Base-by-base conservation (phyloP, 148 eudicot species). In the Polygonum maritimum region DNA sequence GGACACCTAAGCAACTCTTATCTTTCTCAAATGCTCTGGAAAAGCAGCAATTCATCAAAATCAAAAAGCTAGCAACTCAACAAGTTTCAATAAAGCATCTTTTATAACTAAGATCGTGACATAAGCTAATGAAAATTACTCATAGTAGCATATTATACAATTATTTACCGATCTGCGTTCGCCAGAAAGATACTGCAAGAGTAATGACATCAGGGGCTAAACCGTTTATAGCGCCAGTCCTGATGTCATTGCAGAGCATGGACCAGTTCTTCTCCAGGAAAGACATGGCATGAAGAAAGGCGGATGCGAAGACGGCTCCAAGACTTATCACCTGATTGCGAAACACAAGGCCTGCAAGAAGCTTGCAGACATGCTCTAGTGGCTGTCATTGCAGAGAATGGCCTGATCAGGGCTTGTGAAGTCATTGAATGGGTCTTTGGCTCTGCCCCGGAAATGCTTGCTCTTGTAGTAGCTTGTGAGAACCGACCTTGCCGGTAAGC, bases 361-460 rank as follows among this genome's bases (percentile, higher is more conserved):
- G 36, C 69, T 93, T 96, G 39, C 89, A 86, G 52, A 93, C 96
- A 91, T 93, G 92, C 92, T 91, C 70, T 93, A 96, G 79, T 82
- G 75, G 81, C 83, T 83, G 81, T 93, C 98, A 47, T 71, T 74
- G 80, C 93, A 93, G 1, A 89, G 83, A 18, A 93, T 82, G 74
- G 90, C 83, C 19, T 86, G 84, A 62, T 85, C 84, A 3, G 93
- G 96, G 78, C 90, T 89, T 2, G 98, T 93, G 71, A 49, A 87
- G 44, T 86, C 85, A 55, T 75, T 80, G 78, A 58, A 87, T 15
- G 87, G 86, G 75, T 78, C 83, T 79, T 76, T 79, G 84, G 82
- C 86, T 87, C 74, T 90, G 94, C 57, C 36, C 74, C 52, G 77
- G 72, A 78, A 81, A 13, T 74, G 78, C 36, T 44, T 73, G 86